Evolutionary conservation across 139 green algal genomes (phyloP), one percentile per base, ranked within the genome.

Genomic region (Closterium sp.): DNA sequence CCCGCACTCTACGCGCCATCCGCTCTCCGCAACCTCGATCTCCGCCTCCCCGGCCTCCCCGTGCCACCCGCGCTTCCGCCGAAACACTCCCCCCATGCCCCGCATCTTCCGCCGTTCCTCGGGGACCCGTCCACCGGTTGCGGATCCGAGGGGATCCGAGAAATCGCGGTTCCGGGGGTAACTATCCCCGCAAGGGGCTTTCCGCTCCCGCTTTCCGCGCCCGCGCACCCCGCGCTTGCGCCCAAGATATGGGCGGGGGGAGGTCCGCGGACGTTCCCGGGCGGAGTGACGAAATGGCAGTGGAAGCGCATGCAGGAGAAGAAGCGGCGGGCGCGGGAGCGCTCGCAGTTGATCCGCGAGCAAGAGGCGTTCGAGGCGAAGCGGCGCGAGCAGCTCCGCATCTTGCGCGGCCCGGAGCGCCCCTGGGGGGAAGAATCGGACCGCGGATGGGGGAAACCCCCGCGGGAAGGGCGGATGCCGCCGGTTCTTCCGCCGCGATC

Each of bases 261-360:
- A 45, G 91, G 91, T 24, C 91, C 91, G 31, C 70, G 91, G 30
- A 93, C 91, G 62, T 93, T 93, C 34, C 91, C 91, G 28, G 91
- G 91, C 31, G 91, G 91, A 31, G 91, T 93, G 17, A 93, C 86
- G 2, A 93, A 93, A 13, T 93, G 91, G 91, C 91, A 93, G 91
- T 93, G 91, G 91, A 93, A 93, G 86, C 86, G 91, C 24, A 93
- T 93, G 91, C 91, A 93, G 29, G 34, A 91, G 42, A 93, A 93
- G 28, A 93, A 93, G 29, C 24, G 13, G 11, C 85, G 88, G 4
- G 62, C 42, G 27, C 24, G 88, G 0, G 91, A 93, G 86, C 87
- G 28, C 10, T 86, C 88, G 27, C 32, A 27, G 9, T n/a, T 93
- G n/a, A 89, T 89, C 27, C 31, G 89, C 24, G 89, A 92, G 28